Percentiles rank a stretch among this genome's conserved stretches.
phyloP scores from a whole-genome alignment of 805 yeast species.

The Pichia kluyveri region DNA sequence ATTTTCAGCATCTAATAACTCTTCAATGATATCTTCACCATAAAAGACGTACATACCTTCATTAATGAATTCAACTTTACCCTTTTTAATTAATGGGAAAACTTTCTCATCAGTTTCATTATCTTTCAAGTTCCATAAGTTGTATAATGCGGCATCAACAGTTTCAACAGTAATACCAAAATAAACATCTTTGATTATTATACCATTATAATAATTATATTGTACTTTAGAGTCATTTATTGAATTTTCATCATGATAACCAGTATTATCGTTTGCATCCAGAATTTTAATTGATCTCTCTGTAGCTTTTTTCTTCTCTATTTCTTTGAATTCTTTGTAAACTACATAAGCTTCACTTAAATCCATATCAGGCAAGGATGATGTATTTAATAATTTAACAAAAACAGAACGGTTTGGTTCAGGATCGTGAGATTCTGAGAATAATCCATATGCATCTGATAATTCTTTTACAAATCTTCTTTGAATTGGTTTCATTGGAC shows the following conservation, averaged over 20 bases:
- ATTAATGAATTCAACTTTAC: slow-evolving; percentile 12
- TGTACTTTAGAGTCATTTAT: neutral
- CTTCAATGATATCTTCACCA: slow-evolving; percentile 4
- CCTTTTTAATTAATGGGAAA: slow-evolving; percentile 4
- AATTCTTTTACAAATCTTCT: slow-evolving; percentile 64
- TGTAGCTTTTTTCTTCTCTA: slow-evolving; percentile 16
- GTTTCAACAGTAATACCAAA: slow-evolving; percentile 43
- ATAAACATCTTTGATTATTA: slow-evolving; percentile 43
- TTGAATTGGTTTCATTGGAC: slow-evolving; percentile 64
- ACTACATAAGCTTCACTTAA: slow-evolving; percentile 36
- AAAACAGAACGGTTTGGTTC: slow-evolving; percentile 74
- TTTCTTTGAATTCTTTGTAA: slow-evolving; percentile 24
- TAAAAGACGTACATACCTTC: slow-evolving; percentile 17
- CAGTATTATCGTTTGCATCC: neutral
- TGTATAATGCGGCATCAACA: slow-evolving; percentile 22
- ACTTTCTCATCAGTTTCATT: neutral
- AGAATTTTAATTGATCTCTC: neutral
- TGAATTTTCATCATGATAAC: neutral
- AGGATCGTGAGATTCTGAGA: slow-evolving; percentile 67
- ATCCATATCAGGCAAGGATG: slow-evolving; percentile 34
- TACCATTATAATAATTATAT: slow-evolving; percentile 37
- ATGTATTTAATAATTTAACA: slow-evolving; percentile 30
- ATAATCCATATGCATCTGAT: slow-evolving; percentile 48
- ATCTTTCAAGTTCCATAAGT: slow-evolving; percentile 4
- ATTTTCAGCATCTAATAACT: neutral